These are phyloP conservation scores for Pochonia chlamydosporia DNA, from an alignment of 2,329 filamentous ascomycete species.

Conservation along the genomic window DNA sequence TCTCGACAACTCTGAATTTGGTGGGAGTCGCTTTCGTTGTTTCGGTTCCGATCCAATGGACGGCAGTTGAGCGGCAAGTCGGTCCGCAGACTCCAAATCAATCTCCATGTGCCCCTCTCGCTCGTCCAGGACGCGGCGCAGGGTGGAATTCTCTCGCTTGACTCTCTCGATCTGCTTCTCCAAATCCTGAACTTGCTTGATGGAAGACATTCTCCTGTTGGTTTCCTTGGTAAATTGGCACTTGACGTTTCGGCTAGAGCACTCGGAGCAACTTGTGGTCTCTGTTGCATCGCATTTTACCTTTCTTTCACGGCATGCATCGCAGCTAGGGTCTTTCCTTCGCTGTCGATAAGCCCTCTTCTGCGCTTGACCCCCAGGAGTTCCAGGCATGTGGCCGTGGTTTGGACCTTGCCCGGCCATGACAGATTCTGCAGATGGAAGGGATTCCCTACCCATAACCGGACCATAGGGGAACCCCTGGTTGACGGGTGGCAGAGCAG, in stretches of 20 bases:
- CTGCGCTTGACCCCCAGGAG: conserved; percentile 56
- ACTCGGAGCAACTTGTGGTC: conserved; percentile 93
- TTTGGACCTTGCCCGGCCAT: conserved; percentile 45
- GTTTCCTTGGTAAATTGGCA: conserved; percentile 99
- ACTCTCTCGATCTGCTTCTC: conserved; percentile 83
- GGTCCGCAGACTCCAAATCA: conserved; percentile 40
- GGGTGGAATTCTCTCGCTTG: conserved; percentile 70
- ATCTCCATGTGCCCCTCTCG: conserved; percentile 44
- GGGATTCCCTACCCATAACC: conserved; percentile 52
- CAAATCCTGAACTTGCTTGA: conserved; percentile 97
- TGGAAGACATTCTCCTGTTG: conserved; percentile 96
- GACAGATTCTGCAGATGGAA: conserved; percentile 53
- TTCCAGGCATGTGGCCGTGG: conserved; percentile 31
- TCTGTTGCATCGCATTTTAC: conserved; percentile 95
- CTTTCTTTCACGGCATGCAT: conserved; percentile 85
- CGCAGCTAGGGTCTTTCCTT: conserved; percentile 94
- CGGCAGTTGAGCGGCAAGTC: conserved; percentile 52
- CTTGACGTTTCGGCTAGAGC: conserved; percentile 91
- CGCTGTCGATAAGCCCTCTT: conserved; percentile 93
- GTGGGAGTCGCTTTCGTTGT: conserved; percentile 53
- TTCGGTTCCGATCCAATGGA: conserved; percentile 61
- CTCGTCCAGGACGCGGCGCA: conserved; percentile 59
- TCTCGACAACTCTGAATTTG: conserved; percentile 63
- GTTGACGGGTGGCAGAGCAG: conserved; percentile 42
- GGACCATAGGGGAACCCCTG: conserved; percentile 47